Percentiles rank a stretch among this genome's conserved stretches.
These are phyloP conservation scores for Anisodus tanguticus DNA, from an alignment of 257 asterid genomes.

Conservation along the genomic window DNA sequence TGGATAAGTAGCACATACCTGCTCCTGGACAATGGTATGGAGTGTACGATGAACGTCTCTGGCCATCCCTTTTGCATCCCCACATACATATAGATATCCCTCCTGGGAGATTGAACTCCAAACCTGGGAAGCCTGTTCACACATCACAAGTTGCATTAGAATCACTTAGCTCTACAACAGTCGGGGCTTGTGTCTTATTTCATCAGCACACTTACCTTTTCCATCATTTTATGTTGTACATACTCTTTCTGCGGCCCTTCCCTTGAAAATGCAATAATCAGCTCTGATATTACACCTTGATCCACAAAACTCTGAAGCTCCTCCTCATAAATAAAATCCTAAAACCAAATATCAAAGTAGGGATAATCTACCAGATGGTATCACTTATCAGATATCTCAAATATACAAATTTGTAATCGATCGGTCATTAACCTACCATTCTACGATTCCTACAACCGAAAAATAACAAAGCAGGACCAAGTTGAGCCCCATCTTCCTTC, in stretches of 20 bases:
- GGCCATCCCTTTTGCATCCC: constrained; percentile 84
- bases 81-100: constrained; percentile 76
- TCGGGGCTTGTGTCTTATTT: not conserved
- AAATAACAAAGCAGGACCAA: constrained; percentile 70
- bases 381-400: not conserved
- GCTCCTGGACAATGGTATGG: constrained; percentile 66
- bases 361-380: not conserved
- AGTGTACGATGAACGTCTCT: constrained; percentile 73
- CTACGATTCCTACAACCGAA: constrained; percentile 75
- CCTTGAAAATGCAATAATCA: constrained; percentile 72
- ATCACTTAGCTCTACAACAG: not conserved
- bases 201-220: constrained; percentile 42
- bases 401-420: not conserved
- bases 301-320: constrained; percentile 59
- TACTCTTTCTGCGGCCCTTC: constrained; percentile 74
- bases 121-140: constrained; percentile 57
- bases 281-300: constrained; percentile 64
- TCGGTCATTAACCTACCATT: constrained; percentile 45
- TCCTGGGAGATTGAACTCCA: constrained; percentile 65
- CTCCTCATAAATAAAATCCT: constrained; percentile 78
- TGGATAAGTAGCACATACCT: constrained; percentile 40
- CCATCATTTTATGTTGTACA: constrained; percentile 75
- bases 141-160: not conserved
- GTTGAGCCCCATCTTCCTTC: constrained; percentile 61
- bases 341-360: constrained; percentile 33